Conservation (phyloP, 192 early-diverging fungal genomes). For the Backusella tuberculispora region DNA sequence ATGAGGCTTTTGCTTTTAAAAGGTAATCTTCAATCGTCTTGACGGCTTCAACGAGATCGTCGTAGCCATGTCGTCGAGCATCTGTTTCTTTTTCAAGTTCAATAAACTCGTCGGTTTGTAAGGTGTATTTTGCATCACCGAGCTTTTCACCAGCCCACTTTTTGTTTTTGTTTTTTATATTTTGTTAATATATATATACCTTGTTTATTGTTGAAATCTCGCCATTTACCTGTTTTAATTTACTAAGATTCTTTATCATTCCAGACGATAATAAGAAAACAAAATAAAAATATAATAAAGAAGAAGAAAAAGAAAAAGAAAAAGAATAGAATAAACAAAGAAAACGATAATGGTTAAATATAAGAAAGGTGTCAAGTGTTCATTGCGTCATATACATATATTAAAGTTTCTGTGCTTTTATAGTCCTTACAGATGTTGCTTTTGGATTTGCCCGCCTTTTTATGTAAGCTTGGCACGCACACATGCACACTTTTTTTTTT, state of each 20-base stretch:
- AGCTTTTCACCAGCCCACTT: slow-evolving; percentile 83
- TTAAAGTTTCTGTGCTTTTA: background rate
- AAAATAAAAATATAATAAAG: background rate
- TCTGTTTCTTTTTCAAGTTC: slow-evolving; percentile 77
- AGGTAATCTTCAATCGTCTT: slow-evolving; percentile 48
- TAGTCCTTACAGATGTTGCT: background rate
- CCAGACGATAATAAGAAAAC: background rate
- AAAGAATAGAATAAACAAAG: slow-evolving; percentile 32
- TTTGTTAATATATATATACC: background rate
- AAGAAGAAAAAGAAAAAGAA: slow-evolving; percentile 2
- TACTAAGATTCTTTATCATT: slow-evolving; percentile 68
- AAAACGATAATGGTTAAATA: background rate
- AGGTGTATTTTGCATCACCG: slow-evolving; percentile 67
- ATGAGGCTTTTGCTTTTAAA: slow-evolving; percentile 70
- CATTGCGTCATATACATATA: slow-evolving; percentile 6
- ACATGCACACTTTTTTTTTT: background rate
- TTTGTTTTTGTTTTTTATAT: slow-evolving; percentile 4
- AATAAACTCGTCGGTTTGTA: slow-evolving; percentile 84
- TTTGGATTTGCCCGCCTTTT: background rate
- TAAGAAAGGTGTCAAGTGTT: slow-evolving; percentile 11
- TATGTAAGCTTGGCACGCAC: background rate
- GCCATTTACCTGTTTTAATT: slow-evolving; percentile 63
- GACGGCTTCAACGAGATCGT: slow-evolving; percentile 63
- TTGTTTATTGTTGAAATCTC: background rate
- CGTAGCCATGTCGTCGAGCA: slow-evolving; percentile 60